Evolutionary conservation across 805 yeast species (phyloP).

Genomic region (Ogataea corticis): DNA sequence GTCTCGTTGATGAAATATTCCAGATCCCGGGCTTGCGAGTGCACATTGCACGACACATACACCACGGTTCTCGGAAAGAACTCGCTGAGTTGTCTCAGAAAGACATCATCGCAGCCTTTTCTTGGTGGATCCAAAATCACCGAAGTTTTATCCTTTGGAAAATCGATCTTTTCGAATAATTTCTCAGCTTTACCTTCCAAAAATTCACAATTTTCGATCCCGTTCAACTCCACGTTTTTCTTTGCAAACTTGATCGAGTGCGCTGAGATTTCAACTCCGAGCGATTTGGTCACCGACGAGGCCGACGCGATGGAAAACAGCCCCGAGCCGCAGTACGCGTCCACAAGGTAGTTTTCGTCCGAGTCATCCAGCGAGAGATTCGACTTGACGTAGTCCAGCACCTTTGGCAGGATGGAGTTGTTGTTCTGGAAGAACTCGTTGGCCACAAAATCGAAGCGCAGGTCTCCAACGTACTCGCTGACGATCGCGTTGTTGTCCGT

Average conservation of each 20-base stretch:
- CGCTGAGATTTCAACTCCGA: slow-evolving; percentile 93
- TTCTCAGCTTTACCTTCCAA: slow-evolving; percentile 91
- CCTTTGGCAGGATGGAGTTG: slow-evolving; percentile 82
- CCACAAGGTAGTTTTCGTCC: slow-evolving; percentile 36
- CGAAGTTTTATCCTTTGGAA: slow-evolving; percentile 75
- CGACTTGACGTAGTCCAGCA: slow-evolving; percentile 76
- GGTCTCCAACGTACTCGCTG: slow-evolving; percentile 72
- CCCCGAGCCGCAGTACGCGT: slow-evolving; percentile 46
- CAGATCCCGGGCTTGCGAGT: slow-evolving; percentile 93
- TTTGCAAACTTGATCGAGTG: slow-evolving; percentile 89
- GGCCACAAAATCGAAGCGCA: slow-evolving; percentile 83
- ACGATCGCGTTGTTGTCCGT: slow-evolving; percentile 79
- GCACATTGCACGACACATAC: slow-evolving; percentile 97
- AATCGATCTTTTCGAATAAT: slow-evolving; percentile 75
- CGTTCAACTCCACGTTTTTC: slow-evolving; percentile 74
- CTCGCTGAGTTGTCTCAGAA: slow-evolving; percentile 79
- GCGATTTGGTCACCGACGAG: slow-evolving; percentile 73
- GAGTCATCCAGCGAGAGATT: slow-evolving; percentile 53
- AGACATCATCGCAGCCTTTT: slow-evolving; percentile 91
- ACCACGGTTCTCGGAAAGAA: slow-evolving; percentile 85
- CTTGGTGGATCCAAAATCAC: slow-evolving; percentile 96
- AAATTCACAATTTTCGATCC: slow-evolving; percentile 75
- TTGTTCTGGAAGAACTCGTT: slow-evolving; percentile 97
- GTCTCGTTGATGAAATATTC: slow-evolving; percentile 77
- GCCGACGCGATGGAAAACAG: slow-evolving; percentile 87